phyloP scores from a whole-genome alignment of 2,329 filamentous ascomycete species.

The Verticillium zaregamsianum region DNA sequence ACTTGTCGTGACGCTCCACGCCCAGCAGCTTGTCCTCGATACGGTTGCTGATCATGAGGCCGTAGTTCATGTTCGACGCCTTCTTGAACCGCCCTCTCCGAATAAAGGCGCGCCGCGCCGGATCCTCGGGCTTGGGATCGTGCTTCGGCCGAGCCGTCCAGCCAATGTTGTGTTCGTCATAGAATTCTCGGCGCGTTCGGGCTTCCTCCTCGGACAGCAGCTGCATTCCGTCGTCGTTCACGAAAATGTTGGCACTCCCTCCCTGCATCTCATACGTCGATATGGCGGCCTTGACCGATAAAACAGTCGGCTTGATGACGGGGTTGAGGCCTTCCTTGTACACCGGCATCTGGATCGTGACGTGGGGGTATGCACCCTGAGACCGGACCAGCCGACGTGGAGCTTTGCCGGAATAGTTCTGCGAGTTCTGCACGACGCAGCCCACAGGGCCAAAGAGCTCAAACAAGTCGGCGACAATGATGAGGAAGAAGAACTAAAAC shows the following conservation, averaged over 20 bases:
- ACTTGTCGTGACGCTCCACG: slow-evolving; percentile 37
- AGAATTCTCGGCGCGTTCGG: slow-evolving; percentile 39
- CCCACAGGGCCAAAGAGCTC: slow-evolving; percentile 44
- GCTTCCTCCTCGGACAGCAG: slow-evolving; percentile 39
- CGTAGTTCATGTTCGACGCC: slow-evolving; percentile 74
- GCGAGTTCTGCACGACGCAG: slow-evolving; percentile 35
- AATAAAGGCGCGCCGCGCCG: slow-evolving; percentile 32
- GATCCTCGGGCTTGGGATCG: slow-evolving; percentile 41
- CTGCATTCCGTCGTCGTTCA: slow-evolving; percentile 62
- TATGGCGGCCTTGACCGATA: slow-evolving; percentile 52
- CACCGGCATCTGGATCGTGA: slow-evolving; percentile 39
- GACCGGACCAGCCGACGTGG: slow-evolving; percentile 20
- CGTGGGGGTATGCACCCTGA: slow-evolving; percentile 25
- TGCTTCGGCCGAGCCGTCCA: slow-evolving; percentile 44
- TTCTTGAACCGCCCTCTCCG: slow-evolving; percentile 67
- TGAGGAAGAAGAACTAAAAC: slow-evolving; percentile 37
- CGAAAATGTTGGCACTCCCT: slow-evolving; percentile 47
- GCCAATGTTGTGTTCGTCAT: slow-evolving; percentile 43
- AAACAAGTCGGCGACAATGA: slow-evolving; percentile 30
- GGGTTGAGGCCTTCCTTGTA: slow-evolving; percentile 34
- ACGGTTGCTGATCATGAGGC: slow-evolving; percentile 55
- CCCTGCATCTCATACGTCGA: slow-evolving; percentile 53
- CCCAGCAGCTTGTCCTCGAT: slow-evolving; percentile 55
- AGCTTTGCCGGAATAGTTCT: slow-evolving; percentile 35
- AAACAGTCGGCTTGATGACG: slow-evolving; percentile 51